A percentile compares a stretch with the other conserved stretches of the same genome.
phyloP scores from a whole-genome alignment of 495 filamentous ascomycete genomes.

The Talaromyces adpressus region DNA sequence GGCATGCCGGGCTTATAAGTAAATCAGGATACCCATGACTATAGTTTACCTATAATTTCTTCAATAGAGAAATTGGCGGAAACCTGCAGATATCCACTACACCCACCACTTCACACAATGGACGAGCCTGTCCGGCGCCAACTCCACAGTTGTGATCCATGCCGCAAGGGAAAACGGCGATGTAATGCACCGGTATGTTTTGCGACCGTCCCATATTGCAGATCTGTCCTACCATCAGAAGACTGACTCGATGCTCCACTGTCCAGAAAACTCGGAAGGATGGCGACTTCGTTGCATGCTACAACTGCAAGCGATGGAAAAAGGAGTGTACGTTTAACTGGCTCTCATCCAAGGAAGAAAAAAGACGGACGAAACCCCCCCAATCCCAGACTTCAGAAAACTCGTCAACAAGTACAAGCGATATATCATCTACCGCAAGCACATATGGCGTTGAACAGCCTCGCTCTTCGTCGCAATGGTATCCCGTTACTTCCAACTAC shows the following conservation, averaged over 20 bases:
- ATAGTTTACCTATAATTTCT: background rate
- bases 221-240: background rate
- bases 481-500: background rate
- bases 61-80: background rate
- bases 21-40: background rate
- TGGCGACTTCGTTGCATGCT: constrained; percentile 13
- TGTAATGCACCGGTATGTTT: constrained; percentile 27
- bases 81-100: background rate
- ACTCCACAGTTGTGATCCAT: constrained; percentile 37
- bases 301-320: constrained; percentile 20
- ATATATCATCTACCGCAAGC: background rate
- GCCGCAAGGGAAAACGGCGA: constrained; percentile 36
- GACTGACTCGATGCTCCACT: background rate
- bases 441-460: background rate
- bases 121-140: constrained; percentile 16
- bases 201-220: background rate
- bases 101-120: background rate
- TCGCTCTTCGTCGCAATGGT: background rate
- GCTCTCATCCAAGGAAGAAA: constrained; percentile 9
- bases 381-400: background rate
- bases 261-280: constrained; percentile 1
- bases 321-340: constrained; percentile 28
- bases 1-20: background rate
- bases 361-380: constrained; percentile 7
- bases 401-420: background rate